Base-by-base conservation (phyloP, 2,329 filamentous ascomycete species). In the Phyllosticta ampelicida region DNA sequence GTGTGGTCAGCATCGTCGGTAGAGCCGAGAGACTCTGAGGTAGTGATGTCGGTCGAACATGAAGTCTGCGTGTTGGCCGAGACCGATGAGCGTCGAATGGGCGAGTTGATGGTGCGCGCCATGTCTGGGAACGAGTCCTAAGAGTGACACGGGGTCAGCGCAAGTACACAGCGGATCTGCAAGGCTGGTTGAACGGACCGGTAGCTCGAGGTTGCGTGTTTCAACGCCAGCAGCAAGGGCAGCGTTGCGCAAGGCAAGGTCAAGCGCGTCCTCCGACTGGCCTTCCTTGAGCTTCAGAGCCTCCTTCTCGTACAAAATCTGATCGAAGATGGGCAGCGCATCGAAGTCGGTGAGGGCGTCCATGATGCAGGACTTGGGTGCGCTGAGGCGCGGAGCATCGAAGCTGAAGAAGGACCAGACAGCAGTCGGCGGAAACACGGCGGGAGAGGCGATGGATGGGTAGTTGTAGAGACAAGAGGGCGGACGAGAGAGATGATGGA, bases 251-350 rank as follows among this genome's bases (percentile, higher is more conserved):
- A 60, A 51, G 51, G 51, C 50, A 8, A 54, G 48, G 54, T 60
- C 54, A 23, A 60, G 54, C 30, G 36, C 44, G 44, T 60, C 58
- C 20, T 60, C 58, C 16, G 54, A 53, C 53, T 60, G 58, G 58
- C 58, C 58, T 50, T 56, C 51, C 54, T 56, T 56, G 54, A 60
- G 54, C 58, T 56, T 56, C 9, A 60, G 54, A 16, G 54, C 58
- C 26, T 60, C 58, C 26, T 54, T 53, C 36, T 60, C 54, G 54
- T 56, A 60, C 26, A 59, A 48, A 26, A 49, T 44, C 44, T 51
- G 29, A 26, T 50, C 29, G 44, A 58, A 58, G 56, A 58, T 29
- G 18, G 56, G 56, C 51, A 58, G 51, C 53, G 50, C 49, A 30
- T 52, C 57, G 28, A 59, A 53, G 48, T 54, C 56, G 55, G 56